phyloP scores from a whole-genome alignment of 1,284 basidiomycete species.

The Cryptococcus deneoformans region DNA sequence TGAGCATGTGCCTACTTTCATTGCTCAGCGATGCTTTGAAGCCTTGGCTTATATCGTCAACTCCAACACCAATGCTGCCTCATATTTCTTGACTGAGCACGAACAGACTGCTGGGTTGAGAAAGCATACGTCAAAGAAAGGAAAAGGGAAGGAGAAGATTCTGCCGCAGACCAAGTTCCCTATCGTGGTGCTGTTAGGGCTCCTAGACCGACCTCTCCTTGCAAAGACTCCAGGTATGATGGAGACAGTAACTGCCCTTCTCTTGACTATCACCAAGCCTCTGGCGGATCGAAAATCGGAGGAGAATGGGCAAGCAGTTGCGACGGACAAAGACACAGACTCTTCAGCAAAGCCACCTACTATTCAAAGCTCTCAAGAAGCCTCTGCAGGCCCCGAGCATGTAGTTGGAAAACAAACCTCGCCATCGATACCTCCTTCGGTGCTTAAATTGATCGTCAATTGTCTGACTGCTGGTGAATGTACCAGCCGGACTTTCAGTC shows the following conservation, averaged over 20 bases:
- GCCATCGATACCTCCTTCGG: constrained; percentile 61
- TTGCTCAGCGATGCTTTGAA: constrained; percentile 89
- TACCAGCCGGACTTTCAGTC: constrained; percentile 88
- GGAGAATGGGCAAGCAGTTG: background rate
- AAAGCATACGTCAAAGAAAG: constrained; percentile 69
- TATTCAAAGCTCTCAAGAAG: background rate
- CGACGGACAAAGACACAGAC: background rate
- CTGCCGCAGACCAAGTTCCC: constrained; percentile 79
- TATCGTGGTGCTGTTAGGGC: constrained; percentile 77
- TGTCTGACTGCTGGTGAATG: constrained; percentile 92
- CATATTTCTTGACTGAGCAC: constrained; percentile 94
- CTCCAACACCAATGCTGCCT: constrained; percentile 73
- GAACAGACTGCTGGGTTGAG: constrained; percentile 75
- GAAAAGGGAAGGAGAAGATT: constrained; percentile 74
- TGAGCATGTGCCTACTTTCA: constrained; percentile 83
- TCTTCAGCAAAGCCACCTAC: background rate
- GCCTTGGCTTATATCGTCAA: constrained; percentile 80
- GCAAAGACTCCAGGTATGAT: constrained; percentile 84
- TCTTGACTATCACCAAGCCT: constrained; percentile 82
- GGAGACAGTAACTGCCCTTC: constrained; percentile 80
- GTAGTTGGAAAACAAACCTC: background rate
- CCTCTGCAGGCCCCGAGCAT: background rate
- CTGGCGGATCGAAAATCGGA: constrained; percentile 49
- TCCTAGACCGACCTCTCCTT: constrained; percentile 79
- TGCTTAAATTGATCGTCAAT: constrained; percentile 85